Base-by-base conservation (phyloP, 2,329 filamentous ascomycete species). In the Colletotrichum lindemuthianum region DNA sequence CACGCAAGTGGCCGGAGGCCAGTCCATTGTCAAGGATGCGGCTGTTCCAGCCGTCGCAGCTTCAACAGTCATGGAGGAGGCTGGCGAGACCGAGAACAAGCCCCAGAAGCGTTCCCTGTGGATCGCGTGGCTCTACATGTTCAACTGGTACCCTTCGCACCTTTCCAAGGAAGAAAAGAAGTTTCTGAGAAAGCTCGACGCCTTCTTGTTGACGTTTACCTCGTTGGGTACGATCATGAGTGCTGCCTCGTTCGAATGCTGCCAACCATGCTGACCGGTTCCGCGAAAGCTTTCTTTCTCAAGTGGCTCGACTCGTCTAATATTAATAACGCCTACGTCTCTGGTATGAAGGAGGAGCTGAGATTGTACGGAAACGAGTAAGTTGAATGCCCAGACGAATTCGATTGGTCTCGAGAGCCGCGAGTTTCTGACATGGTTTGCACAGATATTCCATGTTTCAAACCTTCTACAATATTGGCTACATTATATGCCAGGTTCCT, bases 1-100 rank as follows among this genome's bases (percentile, higher is more conserved):
- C 15, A 37, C 40, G 24, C 32, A 37, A 36, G 16, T 15, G 8
- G 55, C 44, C 3, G 16, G 39, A 6, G 50, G 16, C 13, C 60
- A 54, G 9, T 40, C 56, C 7, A 15, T 60, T 15, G 51, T 48
- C 24, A 65, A 60, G 15, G 61, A 67, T 33, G 53, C 47, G 3
- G 41, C 54, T 10, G 52, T 39, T 6, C 61, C 65, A 16, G 65
- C 61, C 7, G 70, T 64, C 55, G 75, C 76, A 45, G 82, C 82
- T 68, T 83, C 84, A 65, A 84, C 81, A 40, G 81, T 84, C 52
- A 84, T 83, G 52, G 82, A 81, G 37, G 81, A 81, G 55, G 78
- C 83, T 80, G 70, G 65, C 34, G 24, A 59, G n/a, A 59, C 41
- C 8, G 37, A 63, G 43, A 65, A 67, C 13, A 48, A 63, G 40